Conservation (phyloP, 768 basidiomycete genomes). For the Russula brevipes region DNA sequence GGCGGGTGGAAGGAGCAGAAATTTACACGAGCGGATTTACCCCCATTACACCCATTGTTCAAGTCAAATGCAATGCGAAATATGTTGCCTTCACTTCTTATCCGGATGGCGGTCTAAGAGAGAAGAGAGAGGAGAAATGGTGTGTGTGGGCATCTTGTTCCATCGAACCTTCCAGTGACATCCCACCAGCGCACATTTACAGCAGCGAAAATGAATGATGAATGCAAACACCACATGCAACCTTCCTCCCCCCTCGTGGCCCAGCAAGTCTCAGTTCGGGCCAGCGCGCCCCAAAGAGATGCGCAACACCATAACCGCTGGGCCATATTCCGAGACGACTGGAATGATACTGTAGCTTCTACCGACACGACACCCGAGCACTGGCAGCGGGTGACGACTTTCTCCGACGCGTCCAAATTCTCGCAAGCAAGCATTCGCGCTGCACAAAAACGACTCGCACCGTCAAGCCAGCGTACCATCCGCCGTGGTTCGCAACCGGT, state of each 20-base stretch:
- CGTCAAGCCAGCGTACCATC: conserved; percentile 91
- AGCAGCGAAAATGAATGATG: conserved; percentile 81
- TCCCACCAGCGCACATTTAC: conserved; percentile 53
- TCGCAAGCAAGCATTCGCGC: conserved; percentile 73
- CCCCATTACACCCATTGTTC: conserved; percentile 62
- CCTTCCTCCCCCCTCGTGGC: conserved; percentile 75
- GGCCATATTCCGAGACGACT: conserved; percentile 47
- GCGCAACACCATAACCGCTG: conserved; percentile 68
- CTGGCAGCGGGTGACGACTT: conserved; percentile 66
- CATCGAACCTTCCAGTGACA: neutral
- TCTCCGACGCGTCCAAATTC: conserved; percentile 57
- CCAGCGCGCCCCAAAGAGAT: conserved; percentile 66
- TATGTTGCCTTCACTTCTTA: conserved; percentile 63
- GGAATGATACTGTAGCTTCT: conserved; percentile 53
- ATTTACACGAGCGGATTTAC: conserved; percentile 43
- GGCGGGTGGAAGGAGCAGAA: no score
- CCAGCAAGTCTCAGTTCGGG: conserved; percentile 73
- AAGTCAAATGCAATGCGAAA: conserved; percentile 63
- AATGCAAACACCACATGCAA: conserved; percentile 77
- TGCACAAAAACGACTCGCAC: conserved; percentile 94
- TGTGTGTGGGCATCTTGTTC: conserved; percentile 28
- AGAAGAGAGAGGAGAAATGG: conserved; percentile 78
- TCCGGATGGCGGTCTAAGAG: conserved; percentile 52
- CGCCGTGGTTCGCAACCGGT: conserved; percentile 89
- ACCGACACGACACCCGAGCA: conserved; percentile 71